These are phyloP conservation scores for Beauveria caledonica DNA, from an alignment of 2,329 filamentous ascomycete genomes.

Conservation along the genomic window DNA sequence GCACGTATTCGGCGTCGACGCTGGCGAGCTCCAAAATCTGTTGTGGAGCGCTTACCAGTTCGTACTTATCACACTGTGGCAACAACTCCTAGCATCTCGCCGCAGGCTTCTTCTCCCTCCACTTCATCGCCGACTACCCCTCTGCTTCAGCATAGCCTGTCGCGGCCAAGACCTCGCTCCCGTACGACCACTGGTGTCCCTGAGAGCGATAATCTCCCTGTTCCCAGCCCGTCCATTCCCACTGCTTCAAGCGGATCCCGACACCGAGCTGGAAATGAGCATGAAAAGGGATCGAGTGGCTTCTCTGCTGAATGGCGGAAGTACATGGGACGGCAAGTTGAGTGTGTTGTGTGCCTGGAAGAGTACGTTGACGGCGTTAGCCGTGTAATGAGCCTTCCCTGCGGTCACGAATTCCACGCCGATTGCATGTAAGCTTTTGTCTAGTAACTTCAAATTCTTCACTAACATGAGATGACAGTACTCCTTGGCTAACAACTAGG, in stretches of 20 bases:
- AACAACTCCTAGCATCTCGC: slow-evolving; percentile 45
- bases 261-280: slow-evolving; percentile 27
- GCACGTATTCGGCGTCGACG: slow-evolving; percentile 81
- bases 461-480: slow-evolving; percentile 43
- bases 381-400: slow-evolving; percentile 92
- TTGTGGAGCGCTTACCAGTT: slow-evolving; percentile 90
- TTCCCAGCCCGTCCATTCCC: slow-evolving; percentile 34
- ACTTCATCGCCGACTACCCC: slow-evolving; percentile 70
- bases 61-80: slow-evolving; percentile 87
- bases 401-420: slow-evolving; percentile 94
- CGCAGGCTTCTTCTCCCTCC: slow-evolving; percentile 53
- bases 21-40: slow-evolving; percentile 95
- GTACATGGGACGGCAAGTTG: slow-evolving; percentile 61
- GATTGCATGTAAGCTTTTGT: slow-evolving; percentile 84
- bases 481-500: slow-evolving; percentile 91
- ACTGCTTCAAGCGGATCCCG: slow-evolving; percentile 27
- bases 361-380: slow-evolving; percentile 94
- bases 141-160: slow-evolving; percentile 54
- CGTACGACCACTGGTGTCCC: slow-evolving; percentile 55
- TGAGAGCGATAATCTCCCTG: slow-evolving; percentile 38
- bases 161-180: slow-evolving; percentile 52
- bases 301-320: slow-evolving; percentile 52
- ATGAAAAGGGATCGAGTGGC: slow-evolving; percentile 38
- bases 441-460: no score
- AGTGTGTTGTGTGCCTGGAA: slow-evolving; percentile 94